phyloP scores from a whole-genome alignment of 305 asterid species.

The Fraxinus floribunda region DNA sequence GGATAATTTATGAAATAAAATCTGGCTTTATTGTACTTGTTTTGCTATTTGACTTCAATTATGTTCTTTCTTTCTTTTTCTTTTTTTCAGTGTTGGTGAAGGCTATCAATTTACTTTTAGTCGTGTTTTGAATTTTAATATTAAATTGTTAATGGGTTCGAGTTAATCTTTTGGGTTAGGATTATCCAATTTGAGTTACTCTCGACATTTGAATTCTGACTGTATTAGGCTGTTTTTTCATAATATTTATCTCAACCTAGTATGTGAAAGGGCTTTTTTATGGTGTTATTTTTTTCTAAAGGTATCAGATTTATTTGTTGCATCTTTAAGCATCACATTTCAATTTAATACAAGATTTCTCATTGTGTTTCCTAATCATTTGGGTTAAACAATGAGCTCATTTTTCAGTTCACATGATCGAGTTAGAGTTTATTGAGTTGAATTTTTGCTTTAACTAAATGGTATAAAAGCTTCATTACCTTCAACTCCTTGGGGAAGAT shows the following conservation, averaged over 20 bases:
- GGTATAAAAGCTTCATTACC: neutral
- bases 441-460: neutral
- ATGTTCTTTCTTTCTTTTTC: neutral
- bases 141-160: neutral
- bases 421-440: neutral
- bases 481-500: neutral
- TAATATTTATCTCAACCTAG: neutral
- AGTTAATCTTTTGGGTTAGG: neutral
- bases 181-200: neutral
- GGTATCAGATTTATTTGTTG: neutral
- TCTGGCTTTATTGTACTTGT: slow-evolving; percentile 1
- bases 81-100: neutral
- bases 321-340: neutral
- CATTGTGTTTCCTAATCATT: neutral
- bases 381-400: neutral
- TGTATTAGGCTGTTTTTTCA: neutral
- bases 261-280: neutral
- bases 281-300: neutral
- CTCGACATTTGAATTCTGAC: neutral
- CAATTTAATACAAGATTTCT: neutral
- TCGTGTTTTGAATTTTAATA: neutral
- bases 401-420: neutral
- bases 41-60: slow-evolving; percentile 19
- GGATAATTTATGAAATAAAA: neutral
- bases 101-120: neutral